These are phyloP conservation scores for Oryza rufipogon DNA, from an alignment of 176 grass and related monocot species.

Conservation along the genomic window DNA sequence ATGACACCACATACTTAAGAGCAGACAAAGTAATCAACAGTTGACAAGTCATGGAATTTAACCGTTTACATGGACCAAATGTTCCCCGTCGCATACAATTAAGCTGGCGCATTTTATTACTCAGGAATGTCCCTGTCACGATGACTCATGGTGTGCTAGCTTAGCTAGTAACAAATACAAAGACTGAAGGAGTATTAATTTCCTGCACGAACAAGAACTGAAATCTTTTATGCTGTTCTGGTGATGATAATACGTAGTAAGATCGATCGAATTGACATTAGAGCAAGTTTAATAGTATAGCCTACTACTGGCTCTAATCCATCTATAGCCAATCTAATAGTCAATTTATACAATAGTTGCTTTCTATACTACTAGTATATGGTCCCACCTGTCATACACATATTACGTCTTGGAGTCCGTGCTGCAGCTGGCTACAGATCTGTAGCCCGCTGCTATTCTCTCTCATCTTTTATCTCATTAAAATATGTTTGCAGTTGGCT, in stretches of 20 bases:
- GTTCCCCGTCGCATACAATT: slow-evolving; percentile 3
- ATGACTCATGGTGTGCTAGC: slow-evolving; percentile 32
- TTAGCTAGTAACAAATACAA: slow-evolving; percentile 23
- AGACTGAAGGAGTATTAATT: neutral
- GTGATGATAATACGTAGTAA: slow-evolving; percentile 1
- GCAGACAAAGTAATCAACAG: neutral
- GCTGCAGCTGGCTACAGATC: too few relatives aligned
- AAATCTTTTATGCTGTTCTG: neutral
- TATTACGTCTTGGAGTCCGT: too few relatives aligned
- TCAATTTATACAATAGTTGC: too few relatives aligned
- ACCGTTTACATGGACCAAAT: neutral
- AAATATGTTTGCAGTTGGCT: too few relatives aligned
- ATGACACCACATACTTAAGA: neutral
- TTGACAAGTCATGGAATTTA: neutral
- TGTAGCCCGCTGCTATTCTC: too few relatives aligned
- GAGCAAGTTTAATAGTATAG: too few relatives aligned
- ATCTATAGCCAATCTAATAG: too few relatives aligned
- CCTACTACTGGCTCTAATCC: too few relatives aligned
- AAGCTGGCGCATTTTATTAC: slow-evolving; percentile 3
- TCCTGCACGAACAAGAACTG: neutral
- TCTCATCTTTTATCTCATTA: too few relatives aligned
- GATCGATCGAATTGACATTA: neutral
- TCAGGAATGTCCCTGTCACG: slow-evolving; percentile 26
- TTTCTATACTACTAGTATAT: too few relatives aligned
- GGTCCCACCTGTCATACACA: too few relatives aligned